phyloP scores from a whole-genome alignment of 345 rosid genomes.

The Triadica sebifera region DNA sequence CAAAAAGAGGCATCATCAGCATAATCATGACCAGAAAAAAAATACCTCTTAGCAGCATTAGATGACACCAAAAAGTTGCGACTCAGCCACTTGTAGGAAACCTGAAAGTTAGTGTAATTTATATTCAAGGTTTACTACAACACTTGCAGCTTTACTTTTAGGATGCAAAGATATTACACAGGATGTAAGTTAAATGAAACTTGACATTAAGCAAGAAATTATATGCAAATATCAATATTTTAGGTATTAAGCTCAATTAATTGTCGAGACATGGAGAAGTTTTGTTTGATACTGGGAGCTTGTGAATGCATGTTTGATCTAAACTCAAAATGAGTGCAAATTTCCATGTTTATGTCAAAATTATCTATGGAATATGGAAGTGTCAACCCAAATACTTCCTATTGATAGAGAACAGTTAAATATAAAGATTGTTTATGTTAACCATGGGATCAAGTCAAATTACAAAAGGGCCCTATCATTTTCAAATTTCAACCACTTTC shows the following conservation, averaged over 20 bases:
- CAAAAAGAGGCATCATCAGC: neutral
- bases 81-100: conserved; percentile 96
- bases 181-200: neutral
- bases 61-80: conserved; percentile 76
- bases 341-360: neutral
- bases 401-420: neutral
- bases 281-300: neutral
- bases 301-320: neutral
- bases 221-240: neutral
- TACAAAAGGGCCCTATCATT: neutral
- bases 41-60: conserved; percentile 69
- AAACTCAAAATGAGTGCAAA: neutral
- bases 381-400: too few species aligned
- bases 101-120: conserved; percentile 45
- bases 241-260: neutral
- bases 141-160: neutral
- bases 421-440: neutral
- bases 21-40: conserved; percentile 3
- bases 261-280: neutral
- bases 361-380: neutral
- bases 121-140: neutral
- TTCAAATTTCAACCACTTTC: too few species aligned
- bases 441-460: neutral
- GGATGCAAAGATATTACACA: neutral
- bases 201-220: too few species aligned